Base-by-base conservation (phyloP, 805 yeast genomes). In the Ogataea polymorpha region DNA sequence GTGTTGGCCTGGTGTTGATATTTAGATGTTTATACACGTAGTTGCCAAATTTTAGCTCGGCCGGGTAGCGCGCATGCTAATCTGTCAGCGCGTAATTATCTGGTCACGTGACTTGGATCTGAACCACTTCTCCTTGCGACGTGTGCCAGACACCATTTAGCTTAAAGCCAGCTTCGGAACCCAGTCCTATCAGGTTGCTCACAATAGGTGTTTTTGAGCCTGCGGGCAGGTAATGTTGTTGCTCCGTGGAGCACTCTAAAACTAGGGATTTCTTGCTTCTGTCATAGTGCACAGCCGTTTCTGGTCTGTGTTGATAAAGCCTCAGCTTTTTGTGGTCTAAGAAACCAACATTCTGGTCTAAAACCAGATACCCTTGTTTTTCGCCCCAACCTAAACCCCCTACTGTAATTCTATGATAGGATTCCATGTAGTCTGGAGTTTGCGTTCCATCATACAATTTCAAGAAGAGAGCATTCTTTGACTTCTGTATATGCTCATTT, bases 301-400 rank as follows among this genome's bases (percentile, higher is more conserved):
- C 25, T 5, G 49, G 41, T 7, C 45, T 41, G 20, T 39, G 49
- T 27, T 48, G 58, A 28, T 27, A 59, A 5, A 61, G 35, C 33
- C 50, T 41, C 11, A 60, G 47, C 5, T 30, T 20, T 8, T 47
- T 38, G 20, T 50, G 37, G 2, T 51, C 55, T 16, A 63, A 53
- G 1, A 46, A 43, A 0, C 58, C 61, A 12, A 81, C 81, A 2
- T 71, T 72, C 1, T 86, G 81, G 21, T 82, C 82, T 10, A 82
- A 56, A 1, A 79, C 89, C n/a, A 82, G 66, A 56, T 79, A 75
- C 24, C 75, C 75, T 2, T 84, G 79, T 41, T 82, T 75, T 21
- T 80, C 76, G 1, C 87, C 86, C 88, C 88, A 82, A 2, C 82
- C 80, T 2, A 87, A 83, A 2, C 89, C 89, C 4, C 89, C 89